Conservation (phyloP, 176 grass and related monocot genomes). For the Ananas comosus region DNA sequence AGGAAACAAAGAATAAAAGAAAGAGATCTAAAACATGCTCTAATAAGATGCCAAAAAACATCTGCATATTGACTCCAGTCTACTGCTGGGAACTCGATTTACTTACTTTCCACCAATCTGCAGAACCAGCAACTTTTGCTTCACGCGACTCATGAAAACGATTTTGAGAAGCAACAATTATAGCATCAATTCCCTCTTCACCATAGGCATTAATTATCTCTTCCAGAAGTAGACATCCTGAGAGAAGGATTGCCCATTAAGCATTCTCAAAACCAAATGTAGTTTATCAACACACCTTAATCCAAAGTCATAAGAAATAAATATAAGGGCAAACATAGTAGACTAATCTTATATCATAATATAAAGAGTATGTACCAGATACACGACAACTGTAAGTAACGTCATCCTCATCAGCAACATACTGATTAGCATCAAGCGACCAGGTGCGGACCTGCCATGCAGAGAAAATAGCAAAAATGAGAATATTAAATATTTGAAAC, state of each 20-base stretch:
- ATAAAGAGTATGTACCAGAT: conserved; percentile 48
- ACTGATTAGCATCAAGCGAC: conserved; percentile 87
- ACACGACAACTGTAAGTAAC: conserved; percentile 89
- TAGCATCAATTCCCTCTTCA: conserved; percentile 57
- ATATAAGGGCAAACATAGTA: too few relatives aligned
- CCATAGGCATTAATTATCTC: conserved; percentile 69
- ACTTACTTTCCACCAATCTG: conserved; percentile 93
- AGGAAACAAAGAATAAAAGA: neutral
- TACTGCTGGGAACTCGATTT: conserved; percentile 2
- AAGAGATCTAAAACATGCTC: neutral
- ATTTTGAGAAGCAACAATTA: conserved; percentile 57
- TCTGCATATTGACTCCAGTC: neutral
- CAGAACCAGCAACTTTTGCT: conserved; percentile 65
- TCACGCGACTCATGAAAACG: conserved; percentile 64
- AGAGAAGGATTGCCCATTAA: neutral
- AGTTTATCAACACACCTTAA: neutral
- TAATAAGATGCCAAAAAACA: neutral
- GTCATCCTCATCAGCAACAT: conserved; percentile 95
- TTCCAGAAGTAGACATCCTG: conserved; percentile 85
- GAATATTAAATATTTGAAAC: conserved; percentile 7
- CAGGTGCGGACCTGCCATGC: conserved; percentile 53
- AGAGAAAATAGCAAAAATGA: neutral
- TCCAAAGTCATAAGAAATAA: neutral
- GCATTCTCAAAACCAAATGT: neutral
- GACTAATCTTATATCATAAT: neutral